phyloP scores from a whole-genome alignment of 768 basidiomycete species.

The Lactifluus echinatus region DNA sequence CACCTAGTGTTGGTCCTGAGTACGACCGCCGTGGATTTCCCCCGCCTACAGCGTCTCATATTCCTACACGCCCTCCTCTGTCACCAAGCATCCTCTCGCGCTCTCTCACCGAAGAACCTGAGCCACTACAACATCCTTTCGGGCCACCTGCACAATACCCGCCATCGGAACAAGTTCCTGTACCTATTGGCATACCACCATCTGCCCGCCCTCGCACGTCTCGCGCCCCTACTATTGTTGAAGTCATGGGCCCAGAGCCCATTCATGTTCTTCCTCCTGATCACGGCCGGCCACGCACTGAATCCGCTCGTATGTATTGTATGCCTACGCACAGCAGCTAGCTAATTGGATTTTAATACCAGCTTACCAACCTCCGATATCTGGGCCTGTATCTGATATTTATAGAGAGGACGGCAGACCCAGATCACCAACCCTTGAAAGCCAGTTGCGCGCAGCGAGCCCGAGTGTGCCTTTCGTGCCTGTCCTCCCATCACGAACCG shows the following conservation, averaged over 20 bases:
- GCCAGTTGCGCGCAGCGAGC: background rate
- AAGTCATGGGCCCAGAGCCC: slow-evolving; percentile 13
- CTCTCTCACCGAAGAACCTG: background rate
- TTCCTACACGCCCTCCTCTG: background rate
- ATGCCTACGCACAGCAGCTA: background rate
- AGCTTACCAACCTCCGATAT: slow-evolving; percentile 12
- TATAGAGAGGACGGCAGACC: background rate
- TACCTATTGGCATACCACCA: background rate
- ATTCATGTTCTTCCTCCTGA: slow-evolving; percentile 6
- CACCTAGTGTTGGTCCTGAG: background rate
- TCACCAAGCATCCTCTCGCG: background rate
- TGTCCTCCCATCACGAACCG: background rate
- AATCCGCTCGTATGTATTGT: slow-evolving; percentile 7
- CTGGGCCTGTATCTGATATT: slow-evolving; percentile 3
- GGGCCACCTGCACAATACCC: background rate
- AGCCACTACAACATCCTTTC: slow-evolving; percentile 9
- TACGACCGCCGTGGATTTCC: background rate
- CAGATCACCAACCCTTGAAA: background rate
- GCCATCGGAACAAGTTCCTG: background rate
- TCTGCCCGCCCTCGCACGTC: slow-evolving; percentile 3
- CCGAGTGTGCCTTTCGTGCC: slow-evolving; percentile 8
- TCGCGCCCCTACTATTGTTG: slow-evolving; percentile 11
- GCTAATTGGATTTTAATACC: background rate
- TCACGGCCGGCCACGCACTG: background rate
- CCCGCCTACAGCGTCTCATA: background rate